These are phyloP conservation scores for Maudiozyma serrabonitensis DNA, from an alignment of 805 yeast species.

Conservation along the genomic window DNA sequence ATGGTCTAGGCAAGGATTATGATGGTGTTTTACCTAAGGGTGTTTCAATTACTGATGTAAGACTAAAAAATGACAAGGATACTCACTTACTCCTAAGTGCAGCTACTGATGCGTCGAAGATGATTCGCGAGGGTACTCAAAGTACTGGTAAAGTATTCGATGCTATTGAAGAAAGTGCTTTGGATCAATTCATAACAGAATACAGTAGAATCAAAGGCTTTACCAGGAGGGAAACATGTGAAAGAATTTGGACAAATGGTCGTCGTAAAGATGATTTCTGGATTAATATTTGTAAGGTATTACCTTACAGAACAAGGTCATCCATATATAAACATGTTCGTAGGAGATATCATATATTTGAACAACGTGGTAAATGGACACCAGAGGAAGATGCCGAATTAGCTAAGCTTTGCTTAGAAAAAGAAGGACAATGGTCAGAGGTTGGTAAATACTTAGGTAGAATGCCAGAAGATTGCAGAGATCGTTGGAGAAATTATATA, in stretches of 20 bases:
- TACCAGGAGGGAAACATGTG: constrained; percentile 61
- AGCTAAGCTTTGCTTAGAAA: constrained; percentile 49
- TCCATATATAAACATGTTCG: constrained; percentile 89
- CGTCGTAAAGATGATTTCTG: constrained; percentile 81
- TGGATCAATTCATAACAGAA: constrained; percentile 62
- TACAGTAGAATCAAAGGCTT: constrained; percentile 57
- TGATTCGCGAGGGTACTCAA: constrained; percentile 24
- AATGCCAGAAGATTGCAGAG: constrained; percentile 98
- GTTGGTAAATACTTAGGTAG: constrained; percentile 74
- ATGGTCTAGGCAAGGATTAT: constrained; percentile 11
- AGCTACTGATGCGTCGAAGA: constrained; percentile 34
- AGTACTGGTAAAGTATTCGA: constrained; percentile 28
- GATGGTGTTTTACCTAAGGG: constrained; percentile 23
- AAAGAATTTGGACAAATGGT: constrained; percentile 81
- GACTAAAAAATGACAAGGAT: constrained; percentile 24
- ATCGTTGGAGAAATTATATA: constrained; percentile 90
- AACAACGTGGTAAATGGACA: constrained; percentile 86
- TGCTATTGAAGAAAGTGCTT: constrained; percentile 51
- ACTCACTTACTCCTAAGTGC: constrained; percentile 35
- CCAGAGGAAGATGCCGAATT: constrained; percentile 66
- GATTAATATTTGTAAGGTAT: constrained; percentile 69
- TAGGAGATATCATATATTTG: constrained; percentile 78
- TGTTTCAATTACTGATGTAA: constrained; percentile 7
- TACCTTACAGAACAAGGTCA: constrained; percentile 81
- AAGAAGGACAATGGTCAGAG: constrained; percentile 80